phyloP scores from a whole-genome alignment of 106 monocot genomes.

The Gastrodia elata region DNA sequence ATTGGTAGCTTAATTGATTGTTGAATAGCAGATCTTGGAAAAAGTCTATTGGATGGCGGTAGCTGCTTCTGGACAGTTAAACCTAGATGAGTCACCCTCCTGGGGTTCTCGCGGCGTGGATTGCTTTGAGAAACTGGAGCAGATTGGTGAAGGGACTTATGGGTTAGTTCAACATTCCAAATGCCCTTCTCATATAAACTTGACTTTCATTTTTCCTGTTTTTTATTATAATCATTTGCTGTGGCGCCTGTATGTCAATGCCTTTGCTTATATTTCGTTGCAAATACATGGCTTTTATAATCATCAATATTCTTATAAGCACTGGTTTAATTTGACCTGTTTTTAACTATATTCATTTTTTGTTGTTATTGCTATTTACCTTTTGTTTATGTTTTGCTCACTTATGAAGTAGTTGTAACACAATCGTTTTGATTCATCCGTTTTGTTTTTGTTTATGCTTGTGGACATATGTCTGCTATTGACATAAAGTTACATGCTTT shows the following conservation, averaged over 20 bases:
- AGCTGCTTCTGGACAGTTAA: conserved; percentile 71
- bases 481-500: background rate
- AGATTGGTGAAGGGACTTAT: conserved; percentile 98
- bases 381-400: background rate
- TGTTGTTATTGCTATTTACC: background rate
- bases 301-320: background rate
- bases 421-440: background rate
- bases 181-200: background rate
- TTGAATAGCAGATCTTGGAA: background rate
- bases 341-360: background rate
- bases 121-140: conserved; percentile 94
- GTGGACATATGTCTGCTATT: background rate
- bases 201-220: background rate
- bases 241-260: background rate
- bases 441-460: background rate
- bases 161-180: conserved; percentile 31
- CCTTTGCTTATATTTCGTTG: background rate
- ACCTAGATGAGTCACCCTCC: conserved; percentile 74
- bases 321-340: background rate
- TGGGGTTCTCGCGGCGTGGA: conserved; percentile 91
- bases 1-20: background rate
- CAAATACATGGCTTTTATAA: background rate
- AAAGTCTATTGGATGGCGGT: conserved; percentile 41
- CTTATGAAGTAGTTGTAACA: background rate
- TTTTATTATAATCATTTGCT: background rate